These are phyloP conservation scores for Echeveria elegans DNA, from an alignment of 164 flowering plant genomes.

Conservation along the genomic window DNA sequence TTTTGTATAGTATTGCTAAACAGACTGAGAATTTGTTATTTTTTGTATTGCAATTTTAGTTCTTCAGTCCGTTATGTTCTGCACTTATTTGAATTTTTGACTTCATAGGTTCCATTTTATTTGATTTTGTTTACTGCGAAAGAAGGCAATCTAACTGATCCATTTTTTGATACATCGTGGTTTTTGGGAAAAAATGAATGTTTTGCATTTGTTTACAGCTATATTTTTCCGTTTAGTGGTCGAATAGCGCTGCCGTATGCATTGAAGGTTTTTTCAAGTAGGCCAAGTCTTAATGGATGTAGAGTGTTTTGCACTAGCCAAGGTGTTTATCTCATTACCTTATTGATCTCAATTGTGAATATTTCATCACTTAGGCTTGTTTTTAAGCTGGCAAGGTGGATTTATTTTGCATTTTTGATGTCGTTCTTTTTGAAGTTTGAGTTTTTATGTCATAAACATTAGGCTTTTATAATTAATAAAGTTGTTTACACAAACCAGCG, in stretches of 20 bases:
- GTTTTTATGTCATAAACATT: too few species aligned
- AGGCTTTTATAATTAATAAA: too few species aligned
- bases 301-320: slow-evolving; percentile 1
- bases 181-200: not conserved
- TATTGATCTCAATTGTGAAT: not conserved
- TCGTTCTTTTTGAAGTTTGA: too few species aligned
- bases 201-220: not conserved
- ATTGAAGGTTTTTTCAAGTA: not conserved
- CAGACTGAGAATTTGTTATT: too few species aligned
- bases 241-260: not conserved
- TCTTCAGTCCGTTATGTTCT: too few species aligned
- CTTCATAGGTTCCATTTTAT: too few species aligned
- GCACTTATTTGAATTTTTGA: too few species aligned
- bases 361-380: not conserved
- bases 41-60: too few species aligned
- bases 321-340: not conserved
- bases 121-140: too few species aligned
- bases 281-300: not conserved
- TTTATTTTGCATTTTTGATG: not conserved
- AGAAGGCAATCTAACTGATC: too few species aligned
- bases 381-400: not conserved
- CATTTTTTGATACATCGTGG: not conserved
- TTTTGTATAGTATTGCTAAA: too few species aligned
- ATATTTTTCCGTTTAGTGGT: not conserved
- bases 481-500: too few species aligned